A percentile compares a stretch with the other conserved stretches of the same genome.
These are phyloP conservation scores for Curvularia sp. DNA, from an alignment of 2,329 filamentous ascomycete genomes.

Conservation along the genomic window DNA sequence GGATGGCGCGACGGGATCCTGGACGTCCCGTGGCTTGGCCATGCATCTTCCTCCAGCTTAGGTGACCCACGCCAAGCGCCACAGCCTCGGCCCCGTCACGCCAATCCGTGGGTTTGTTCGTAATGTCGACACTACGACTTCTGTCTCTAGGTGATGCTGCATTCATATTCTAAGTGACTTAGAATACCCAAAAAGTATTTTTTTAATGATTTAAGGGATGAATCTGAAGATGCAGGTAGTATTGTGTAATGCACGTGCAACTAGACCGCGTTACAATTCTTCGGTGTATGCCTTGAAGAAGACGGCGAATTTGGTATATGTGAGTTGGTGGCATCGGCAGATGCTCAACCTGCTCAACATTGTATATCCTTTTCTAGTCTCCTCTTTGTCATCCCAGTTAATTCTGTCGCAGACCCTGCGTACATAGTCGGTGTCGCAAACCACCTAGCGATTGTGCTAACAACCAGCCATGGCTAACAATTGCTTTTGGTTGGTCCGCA, in stretches of 20 bases:
- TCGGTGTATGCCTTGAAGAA: not conserved
- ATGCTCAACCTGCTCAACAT: not conserved
- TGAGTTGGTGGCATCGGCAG: not conserved
- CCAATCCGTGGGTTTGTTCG: not conserved
- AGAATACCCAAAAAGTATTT: not conserved
- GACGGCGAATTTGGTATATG: not conserved
- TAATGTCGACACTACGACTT: not conserved
- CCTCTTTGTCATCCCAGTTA: conserved; percentile 2
- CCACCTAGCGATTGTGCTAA: not conserved
- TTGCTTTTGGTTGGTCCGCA: not conserved
- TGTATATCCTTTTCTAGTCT: not conserved
- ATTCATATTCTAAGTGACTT: not conserved
- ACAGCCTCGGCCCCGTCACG: not conserved
- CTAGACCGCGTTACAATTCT: not conserved
- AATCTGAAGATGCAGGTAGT: not conserved
- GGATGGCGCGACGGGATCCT: conserved; percentile 1
- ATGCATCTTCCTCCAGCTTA: conserved; percentile 3
- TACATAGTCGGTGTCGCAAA: conserved; percentile 2
- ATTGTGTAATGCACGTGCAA: not conserved
- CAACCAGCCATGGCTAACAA: not conserved
- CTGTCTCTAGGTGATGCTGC: not conserved
- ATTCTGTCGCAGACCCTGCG: not conserved
- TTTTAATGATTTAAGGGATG: not conserved
- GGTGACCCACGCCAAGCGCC: conserved; percentile 3
- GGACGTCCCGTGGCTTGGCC: conserved; percentile 7